Conservation (phyloP, 2,329 filamentous ascomycete genomes). For the Zymoseptoria tritici region DNA sequence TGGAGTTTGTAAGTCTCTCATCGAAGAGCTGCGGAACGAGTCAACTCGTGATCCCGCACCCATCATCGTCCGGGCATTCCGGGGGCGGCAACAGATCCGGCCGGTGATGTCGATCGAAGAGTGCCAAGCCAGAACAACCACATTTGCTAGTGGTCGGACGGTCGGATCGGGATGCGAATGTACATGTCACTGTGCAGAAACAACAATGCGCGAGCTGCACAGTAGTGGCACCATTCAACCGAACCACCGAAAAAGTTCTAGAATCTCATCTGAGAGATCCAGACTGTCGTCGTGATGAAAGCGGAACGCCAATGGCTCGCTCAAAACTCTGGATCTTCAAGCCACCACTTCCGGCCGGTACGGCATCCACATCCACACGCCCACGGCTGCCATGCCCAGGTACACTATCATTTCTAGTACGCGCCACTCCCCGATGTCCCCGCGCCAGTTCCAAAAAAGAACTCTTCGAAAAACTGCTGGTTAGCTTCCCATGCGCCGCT, state of each 20-base stretch:
- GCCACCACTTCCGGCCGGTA: not conserved
- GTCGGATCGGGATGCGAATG: not conserved
- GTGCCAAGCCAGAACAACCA: not conserved
- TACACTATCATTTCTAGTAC: not conserved
- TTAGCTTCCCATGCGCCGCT: constrained; percentile 48
- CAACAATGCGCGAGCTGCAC: not conserved
- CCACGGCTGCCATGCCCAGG: not conserved
- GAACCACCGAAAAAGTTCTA: too few species aligned
- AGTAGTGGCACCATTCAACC: not conserved
- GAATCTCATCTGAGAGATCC: not conserved
- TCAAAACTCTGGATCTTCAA: not conserved
- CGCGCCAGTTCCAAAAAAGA: constrained; percentile 56
- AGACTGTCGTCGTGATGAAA: not conserved
- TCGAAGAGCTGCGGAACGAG: too few species aligned
- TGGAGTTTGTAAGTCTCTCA: too few species aligned
- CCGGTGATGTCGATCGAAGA: not conserved
- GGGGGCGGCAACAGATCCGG: not conserved
- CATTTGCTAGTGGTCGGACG: not conserved
- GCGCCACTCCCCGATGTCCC: not conserved
- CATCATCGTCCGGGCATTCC: not conserved
- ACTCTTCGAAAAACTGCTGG: constrained; percentile 56
- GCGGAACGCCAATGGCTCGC: not conserved
- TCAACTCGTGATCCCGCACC: too few species aligned
- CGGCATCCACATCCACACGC: not conserved
- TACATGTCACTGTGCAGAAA: not conserved